A percentile compares a stretch with the other conserved stretches of the same genome.
These are phyloP conservation scores for Talaromyces piceae DNA, from an alignment of 2,329 filamentous ascomycete genomes.

Conservation along the genomic window DNA sequence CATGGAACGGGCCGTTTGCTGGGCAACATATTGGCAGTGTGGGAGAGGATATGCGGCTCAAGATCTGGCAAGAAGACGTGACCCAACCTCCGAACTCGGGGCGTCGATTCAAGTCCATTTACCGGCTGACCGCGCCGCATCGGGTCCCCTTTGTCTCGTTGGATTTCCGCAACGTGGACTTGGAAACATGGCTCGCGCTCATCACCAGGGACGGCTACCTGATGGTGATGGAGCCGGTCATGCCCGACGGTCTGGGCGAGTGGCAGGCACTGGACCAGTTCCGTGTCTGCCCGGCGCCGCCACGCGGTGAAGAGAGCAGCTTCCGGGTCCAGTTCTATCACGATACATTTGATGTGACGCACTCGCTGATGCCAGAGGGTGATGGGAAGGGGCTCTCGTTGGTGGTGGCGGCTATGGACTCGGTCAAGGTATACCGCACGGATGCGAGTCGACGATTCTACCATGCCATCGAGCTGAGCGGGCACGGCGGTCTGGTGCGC, in stretches of 20 bases:
- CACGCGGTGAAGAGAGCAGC: constrained; percentile 74
- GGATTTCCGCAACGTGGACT: constrained; percentile 75
- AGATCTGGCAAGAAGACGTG: constrained; percentile 87
- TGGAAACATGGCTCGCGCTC: constrained; percentile 77
- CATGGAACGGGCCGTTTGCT: constrained; percentile 87
- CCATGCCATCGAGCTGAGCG: constrained; percentile 66
- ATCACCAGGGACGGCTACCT: constrained; percentile 76
- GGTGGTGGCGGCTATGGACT: constrained; percentile 78
- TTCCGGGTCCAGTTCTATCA: constrained; percentile 86
- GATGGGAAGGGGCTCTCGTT: constrained; percentile 70
- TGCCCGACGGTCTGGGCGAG: constrained; percentile 70
- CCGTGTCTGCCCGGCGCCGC: constrained; percentile 61
- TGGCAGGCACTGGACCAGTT: constrained; percentile 72
- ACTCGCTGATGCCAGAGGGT: constrained; percentile 71
- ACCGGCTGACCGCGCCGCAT: constrained; percentile 57
- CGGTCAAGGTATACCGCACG: constrained; percentile 76
- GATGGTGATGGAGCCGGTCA: constrained; percentile 75
- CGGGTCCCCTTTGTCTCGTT: constrained; percentile 67
- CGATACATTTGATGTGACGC: constrained; percentile 65
- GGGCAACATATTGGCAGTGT: constrained; percentile 85
- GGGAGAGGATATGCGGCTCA: constrained; percentile 81
- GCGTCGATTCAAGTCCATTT: constrained; percentile 68
- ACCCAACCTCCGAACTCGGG: constrained; percentile 66
- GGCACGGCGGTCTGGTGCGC: constrained; percentile 69
- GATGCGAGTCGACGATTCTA: constrained; percentile 72